Evolutionary conservation across 805 yeast species (phyloP).

Genomic region (Candida nemodendra): DNA sequence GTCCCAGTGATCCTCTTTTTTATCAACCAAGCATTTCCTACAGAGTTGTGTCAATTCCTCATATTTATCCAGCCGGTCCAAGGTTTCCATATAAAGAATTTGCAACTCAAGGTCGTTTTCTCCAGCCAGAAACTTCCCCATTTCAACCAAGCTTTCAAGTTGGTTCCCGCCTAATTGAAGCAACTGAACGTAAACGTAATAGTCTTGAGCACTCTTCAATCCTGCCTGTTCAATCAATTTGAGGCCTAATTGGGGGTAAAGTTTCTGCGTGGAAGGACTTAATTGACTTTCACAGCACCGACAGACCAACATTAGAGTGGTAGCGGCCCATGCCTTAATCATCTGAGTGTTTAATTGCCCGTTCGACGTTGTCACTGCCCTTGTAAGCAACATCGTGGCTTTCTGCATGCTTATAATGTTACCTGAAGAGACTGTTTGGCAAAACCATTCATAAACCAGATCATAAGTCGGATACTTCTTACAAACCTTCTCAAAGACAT

Average conservation of each 20-base stretch:
- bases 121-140: constrained; percentile 33
- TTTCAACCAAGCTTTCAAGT: constrained; percentile 34
- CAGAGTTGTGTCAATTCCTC: constrained; percentile 41
- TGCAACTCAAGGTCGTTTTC: constrained; percentile 63
- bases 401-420: constrained; percentile 56
- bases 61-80: constrained; percentile 44
- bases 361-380: constrained; percentile 23
- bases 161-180: constrained; percentile 37
- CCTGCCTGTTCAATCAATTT: constrained; percentile 51
- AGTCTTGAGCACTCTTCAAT: constrained; percentile 65
- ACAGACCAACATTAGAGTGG: constrained; percentile 45
- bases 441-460: constrained; percentile 57
- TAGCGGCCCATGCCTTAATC: constrained; percentile 54
- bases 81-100: constrained; percentile 48
- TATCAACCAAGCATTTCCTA: constrained; percentile 40
- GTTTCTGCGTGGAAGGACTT: constrained; percentile 42
- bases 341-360: constrained; percentile 30
- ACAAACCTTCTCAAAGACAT: constrained; percentile 56
- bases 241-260: constrained; percentile 61
- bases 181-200: constrained; percentile 55
- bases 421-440: constrained; percentile 43
- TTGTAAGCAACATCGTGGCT: constrained; percentile 45
- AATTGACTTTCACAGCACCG: constrained; percentile 34
- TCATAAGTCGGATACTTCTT: constrained; percentile 54
- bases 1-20: constrained; percentile 69